phyloP scores from a whole-genome alignment of 1,139 yeast genomes.

The Magnusiomyces tetraspermus region DNA sequence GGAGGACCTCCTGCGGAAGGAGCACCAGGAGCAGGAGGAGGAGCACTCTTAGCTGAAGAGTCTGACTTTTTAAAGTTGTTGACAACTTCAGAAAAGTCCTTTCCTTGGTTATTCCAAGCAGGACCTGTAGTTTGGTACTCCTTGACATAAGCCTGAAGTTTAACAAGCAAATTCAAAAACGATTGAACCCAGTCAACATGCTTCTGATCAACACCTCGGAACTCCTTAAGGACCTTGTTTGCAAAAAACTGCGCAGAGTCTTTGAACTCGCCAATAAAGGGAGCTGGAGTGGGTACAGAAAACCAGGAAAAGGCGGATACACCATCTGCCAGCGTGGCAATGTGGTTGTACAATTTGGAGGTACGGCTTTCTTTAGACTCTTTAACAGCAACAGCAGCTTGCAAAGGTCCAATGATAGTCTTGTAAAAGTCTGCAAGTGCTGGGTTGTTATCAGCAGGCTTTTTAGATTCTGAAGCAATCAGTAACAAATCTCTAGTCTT shows the following conservation, averaged over 20 bases:
- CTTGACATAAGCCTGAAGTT: slow-evolving; percentile 62
- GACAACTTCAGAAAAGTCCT: slow-evolving; percentile 31
- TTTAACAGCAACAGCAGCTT: slow-evolving; percentile 51
- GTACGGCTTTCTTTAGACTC: slow-evolving; percentile 54
- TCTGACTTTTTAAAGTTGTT: slow-evolving; percentile 23
- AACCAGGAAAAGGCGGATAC: slow-evolving; percentile 90
- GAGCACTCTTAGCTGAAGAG: slow-evolving; percentile 29
- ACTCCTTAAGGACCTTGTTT: slow-evolving; percentile 78
- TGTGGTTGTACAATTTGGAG: slow-evolving; percentile 55
- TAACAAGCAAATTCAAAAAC: slow-evolving; percentile 55
- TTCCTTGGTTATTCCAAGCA: slow-evolving; percentile 53
- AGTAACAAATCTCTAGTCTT: slow-evolving; percentile 51
- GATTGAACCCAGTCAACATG: slow-evolving; percentile 76
- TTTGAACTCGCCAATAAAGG: slow-evolving; percentile 69
- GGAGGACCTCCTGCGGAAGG: slow-evolving; percentile 37
- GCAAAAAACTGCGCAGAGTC: slow-evolving; percentile 94
- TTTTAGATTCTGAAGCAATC: slow-evolving; percentile 50
- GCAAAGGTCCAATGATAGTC: slow-evolving; percentile 60
- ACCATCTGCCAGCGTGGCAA: slow-evolving; percentile 82
- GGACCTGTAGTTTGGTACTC: slow-evolving; percentile 75
- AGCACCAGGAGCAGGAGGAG: slow-evolving; percentile 26
- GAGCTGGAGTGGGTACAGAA: slow-evolving; percentile 59
- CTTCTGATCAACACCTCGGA: slow-evolving; percentile 54
- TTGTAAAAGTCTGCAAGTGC: slow-evolving; percentile 47
- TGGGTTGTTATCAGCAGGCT: slow-evolving; percentile 49